phyloP scores from a whole-genome alignment of 176 grass and related monocot genomes.

The Avena insularis region DNA sequence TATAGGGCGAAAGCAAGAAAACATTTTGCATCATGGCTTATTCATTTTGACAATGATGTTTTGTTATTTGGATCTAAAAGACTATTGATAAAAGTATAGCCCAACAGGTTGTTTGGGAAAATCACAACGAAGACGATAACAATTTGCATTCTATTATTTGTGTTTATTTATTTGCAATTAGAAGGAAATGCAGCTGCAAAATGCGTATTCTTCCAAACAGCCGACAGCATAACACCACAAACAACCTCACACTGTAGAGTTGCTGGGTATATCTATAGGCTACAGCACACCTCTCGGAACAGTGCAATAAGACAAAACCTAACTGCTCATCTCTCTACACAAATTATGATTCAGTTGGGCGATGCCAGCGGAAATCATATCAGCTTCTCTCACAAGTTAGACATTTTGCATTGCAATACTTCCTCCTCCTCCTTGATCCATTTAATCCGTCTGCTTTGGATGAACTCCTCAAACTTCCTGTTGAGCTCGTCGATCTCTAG shows the following conservation, averaged over 20 bases:
- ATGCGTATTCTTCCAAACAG: neutral
- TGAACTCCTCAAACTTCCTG: slow-evolving; percentile 51
- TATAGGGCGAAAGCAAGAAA: too few relatives aligned
- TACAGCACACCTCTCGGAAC: neutral
- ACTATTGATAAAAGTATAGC: too few relatives aligned
- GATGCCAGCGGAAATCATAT: neutral
- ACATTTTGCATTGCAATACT: neutral
- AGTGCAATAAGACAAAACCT: neutral
- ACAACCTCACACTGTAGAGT: neutral
- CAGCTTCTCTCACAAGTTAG: neutral
- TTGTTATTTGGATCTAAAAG: too few relatives aligned
- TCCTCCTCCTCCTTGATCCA: slow-evolving; percentile 36
- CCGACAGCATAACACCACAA: slow-evolving; percentile 17
- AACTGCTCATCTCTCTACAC: neutral
- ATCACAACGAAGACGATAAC: too few relatives aligned
- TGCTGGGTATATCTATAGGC: neutral
- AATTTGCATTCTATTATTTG: too few relatives aligned
- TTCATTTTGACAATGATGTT: too few relatives aligned
- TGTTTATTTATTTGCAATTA: too few relatives aligned
- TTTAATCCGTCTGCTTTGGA: slow-evolving; percentile 19
- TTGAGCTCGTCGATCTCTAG: slow-evolving; percentile 47
- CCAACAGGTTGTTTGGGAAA: too few relatives aligned
- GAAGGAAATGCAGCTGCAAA: too few relatives aligned
- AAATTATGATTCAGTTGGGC: neutral
- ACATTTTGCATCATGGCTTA: too few relatives aligned